Base-by-base conservation (phyloP, 306 rosid species). In the Quercus parvula region DNA sequence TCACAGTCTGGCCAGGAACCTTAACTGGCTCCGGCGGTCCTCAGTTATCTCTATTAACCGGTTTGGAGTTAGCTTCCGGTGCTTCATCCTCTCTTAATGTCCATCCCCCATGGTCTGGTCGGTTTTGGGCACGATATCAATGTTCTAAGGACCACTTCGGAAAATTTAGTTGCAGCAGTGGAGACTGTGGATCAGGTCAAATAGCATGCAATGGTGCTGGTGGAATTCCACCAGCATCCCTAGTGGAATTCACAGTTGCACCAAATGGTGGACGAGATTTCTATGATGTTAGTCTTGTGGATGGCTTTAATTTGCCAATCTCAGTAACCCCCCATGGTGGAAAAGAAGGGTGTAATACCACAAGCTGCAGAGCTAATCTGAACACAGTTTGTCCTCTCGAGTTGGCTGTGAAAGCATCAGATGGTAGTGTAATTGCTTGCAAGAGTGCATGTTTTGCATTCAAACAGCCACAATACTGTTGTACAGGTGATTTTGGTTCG, bases 1-100 rank as follows among this genome's bases (percentile, higher is more conserved):
- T 27, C 80, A 81, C 81, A 3, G 70, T 84, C 63, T 84, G 88
- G 88, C 88, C 85, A 73, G 85, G 78, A 0, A 84, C 85, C 18
- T 78, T 85, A 4, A 15, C 75, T 0, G 88, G 88, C 14, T 54
- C 58, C 13, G 83, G 85, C 70, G 51, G 17, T 38, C 7, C 83
- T 20, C 85, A 85, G 1, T 27, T 66, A 20, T 1, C 58, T 10
- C 46, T 41, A 0, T 61, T 80, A 17, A 77, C 85, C 1, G 88
- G 88, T 46, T 77, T 81, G 55, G 80, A 59, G 28, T 56, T 85
- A 17, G 4, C 82, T 22, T 19, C 85, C 4, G 22, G 74, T 67
- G 56, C 78, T 24, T 70, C 81, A 5, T 20, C 27, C 38, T 28
- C 78, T 13, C 54, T 85, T 11, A 10, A 61, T 1, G 71, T 82